Base-by-base conservation (phyloP, 768 basidiomycete species). In the Boletus rufocinnamomeus region DNA sequence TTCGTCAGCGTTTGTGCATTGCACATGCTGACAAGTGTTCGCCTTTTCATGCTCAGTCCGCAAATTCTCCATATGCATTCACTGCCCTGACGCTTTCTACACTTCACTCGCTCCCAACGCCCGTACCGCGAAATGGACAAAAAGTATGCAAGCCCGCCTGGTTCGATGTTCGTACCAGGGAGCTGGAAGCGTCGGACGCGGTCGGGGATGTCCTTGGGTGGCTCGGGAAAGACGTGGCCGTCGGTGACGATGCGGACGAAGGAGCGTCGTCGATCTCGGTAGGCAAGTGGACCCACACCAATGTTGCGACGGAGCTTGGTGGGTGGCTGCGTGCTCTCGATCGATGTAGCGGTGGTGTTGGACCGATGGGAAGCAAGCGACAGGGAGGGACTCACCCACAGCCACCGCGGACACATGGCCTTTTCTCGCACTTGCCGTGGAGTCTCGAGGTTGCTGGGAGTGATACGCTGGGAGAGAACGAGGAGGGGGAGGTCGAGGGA, bases 71-170 rank as follows among this genome's bases (percentile, higher is more conserved):
- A 0, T 89, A 98, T 71, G 84, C 86, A n/a, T 95, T 98, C 71
- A 89, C 95, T 59, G 76, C 93, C 7, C 72, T 92, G 19, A 80
- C 91, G 2, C 75, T 95, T n/a, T 90, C 92, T 0, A 87, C 89
- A 0, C 77, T 97, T n/a, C 88, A 95, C 66, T 82, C 87, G 4
- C 81, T 99, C 4, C 97, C 97, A 0, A 84, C 85, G 1, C 97
- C 97, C 6, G 93, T 97, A 11, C 78, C 82, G 3, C 80, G 93
- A 35, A 83, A 79, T 2, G 82, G 81, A 11, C 97, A 98, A 71
- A 94, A 91, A 65, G 76, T 92, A 16, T 86, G 80, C 76, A 98
- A 98, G 74, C 92, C 94, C 4, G 83, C 85, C 32, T 93, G 90
- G 75, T 99, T 95, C 70, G 85, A 88, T 30, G 75, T 74, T 43